These are phyloP conservation scores for Exophiala bonariae DNA, from an alignment of 2,329 filamentous ascomycete species.

Conservation along the genomic window DNA sequence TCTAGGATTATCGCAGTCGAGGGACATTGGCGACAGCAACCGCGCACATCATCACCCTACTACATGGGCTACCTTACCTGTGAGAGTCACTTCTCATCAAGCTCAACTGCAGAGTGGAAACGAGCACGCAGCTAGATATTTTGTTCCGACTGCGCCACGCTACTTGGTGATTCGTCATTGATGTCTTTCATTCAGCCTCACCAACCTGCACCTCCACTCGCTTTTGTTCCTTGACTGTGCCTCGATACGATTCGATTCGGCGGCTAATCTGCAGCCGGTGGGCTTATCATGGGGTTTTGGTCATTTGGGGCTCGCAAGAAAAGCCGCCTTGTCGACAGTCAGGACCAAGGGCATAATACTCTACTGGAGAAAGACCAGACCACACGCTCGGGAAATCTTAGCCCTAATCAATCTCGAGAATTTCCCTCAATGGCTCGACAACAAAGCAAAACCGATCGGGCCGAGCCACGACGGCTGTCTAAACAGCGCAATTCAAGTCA, in stretches of 20 bases:
- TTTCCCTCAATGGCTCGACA: constrained; percentile 16
- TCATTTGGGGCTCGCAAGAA: constrained; percentile 29
- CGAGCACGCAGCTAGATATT: too few species aligned
- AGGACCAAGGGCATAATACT: constrained; percentile 14
- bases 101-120: too few species aligned
- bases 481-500: constrained; percentile 21
- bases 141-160: constrained; percentile 3
- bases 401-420: constrained; percentile 10
- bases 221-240: constrained; percentile 15
- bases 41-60: too few species aligned
- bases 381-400: constrained; percentile 1
- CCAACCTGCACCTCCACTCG: constrained; percentile 14
- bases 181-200: constrained; percentile 23
- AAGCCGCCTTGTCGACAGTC: constrained; percentile 13
- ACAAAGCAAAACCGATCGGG: constrained; percentile 10
- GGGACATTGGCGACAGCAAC: too few species aligned
- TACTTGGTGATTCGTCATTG: constrained; percentile 11
- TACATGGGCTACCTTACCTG: too few species aligned
- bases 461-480: constrained; percentile 20
- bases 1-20: too few species aligned
- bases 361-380: constrained; percentile 16
- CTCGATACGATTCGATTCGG: constrained; percentile 1
- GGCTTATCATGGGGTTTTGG: constrained; percentile 30
- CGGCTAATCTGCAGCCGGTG: constrained; percentile 7
- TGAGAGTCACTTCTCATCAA: too few species aligned